Evolutionary conservation across 164 flowering plant genomes (phyloP).

Genomic region (Sedum album): DNA sequence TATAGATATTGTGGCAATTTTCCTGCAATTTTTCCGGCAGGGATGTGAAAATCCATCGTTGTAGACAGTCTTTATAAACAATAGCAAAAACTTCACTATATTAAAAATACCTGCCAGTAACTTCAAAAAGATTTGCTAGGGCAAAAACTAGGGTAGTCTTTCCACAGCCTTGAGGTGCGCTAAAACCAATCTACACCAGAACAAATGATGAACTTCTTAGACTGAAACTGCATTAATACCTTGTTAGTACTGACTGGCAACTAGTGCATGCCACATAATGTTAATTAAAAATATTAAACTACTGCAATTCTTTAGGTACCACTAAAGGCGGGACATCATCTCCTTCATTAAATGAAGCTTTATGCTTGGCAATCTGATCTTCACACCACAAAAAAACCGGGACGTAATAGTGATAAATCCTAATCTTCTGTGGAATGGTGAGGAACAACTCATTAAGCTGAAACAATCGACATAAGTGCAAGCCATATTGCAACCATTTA

Average conservation of each 20-base stretch:
- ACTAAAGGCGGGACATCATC: conserved; percentile 83
- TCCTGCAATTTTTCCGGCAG: conserved; percentile 44
- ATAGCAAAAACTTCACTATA: neutral
- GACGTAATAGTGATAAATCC: conserved; percentile 83
- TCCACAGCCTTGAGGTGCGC: conserved; percentile 99
- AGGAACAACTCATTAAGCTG: conserved; percentile 54
- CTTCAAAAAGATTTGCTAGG: conserved; percentile 60
- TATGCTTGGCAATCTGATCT: conserved; percentile 66
- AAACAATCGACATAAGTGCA: conserved; percentile 53
- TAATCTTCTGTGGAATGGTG: conserved; percentile 54
- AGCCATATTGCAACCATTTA: conserved; percentile 66
- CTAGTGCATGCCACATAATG: neutral
- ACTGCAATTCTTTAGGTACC: conserved; percentile 33
- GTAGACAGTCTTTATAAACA: neutral
- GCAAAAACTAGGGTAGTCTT: conserved; percentile 96
- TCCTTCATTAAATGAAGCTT: conserved; percentile 50
- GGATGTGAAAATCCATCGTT: neutral
- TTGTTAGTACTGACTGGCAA: neutral
- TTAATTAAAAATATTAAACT: neutral
- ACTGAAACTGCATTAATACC: neutral
- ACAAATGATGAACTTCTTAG: conserved; percentile 9
- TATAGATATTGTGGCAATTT: conserved; percentile 76
- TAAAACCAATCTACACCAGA: conserved; percentile 78
- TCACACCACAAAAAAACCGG: conserved; percentile 97
- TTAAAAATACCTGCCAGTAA: conserved; percentile 54